These are phyloP conservation scores for Amanita muscaria DNA, from an alignment of 768 basidiomycete genomes.

Conservation along the genomic window DNA sequence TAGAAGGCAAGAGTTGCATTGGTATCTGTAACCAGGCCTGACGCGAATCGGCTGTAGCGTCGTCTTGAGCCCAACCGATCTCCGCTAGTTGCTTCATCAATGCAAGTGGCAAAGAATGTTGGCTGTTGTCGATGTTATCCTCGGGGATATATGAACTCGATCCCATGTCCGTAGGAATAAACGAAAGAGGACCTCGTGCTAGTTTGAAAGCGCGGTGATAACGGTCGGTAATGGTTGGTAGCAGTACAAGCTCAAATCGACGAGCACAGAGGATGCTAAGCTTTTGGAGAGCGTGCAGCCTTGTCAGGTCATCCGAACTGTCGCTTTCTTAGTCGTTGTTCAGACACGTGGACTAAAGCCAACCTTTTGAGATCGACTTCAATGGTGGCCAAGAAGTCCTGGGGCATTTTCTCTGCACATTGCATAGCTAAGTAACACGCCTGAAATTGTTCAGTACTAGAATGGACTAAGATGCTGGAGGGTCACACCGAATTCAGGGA, in stretches of 20 bases:
- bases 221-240: constrained; percentile 52
- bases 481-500: constrained; percentile 38
- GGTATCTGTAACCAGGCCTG: constrained; percentile 55
- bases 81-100: constrained; percentile 57
- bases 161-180: constrained; percentile 70
- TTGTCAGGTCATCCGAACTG: constrained; percentile 41
- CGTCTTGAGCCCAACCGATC: constrained; percentile 67
- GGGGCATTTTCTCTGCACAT: constrained; percentile 53
- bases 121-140: constrained; percentile 41
- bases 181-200: constrained; percentile 62
- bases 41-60: constrained; percentile 43
- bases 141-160: constrained; percentile 47
- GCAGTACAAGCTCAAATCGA: constrained; percentile 62
- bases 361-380: constrained; percentile 52
- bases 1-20: constrained; percentile 52
- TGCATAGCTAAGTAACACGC: constrained; percentile 65
- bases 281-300: constrained; percentile 44
- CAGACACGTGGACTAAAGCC: constrained; percentile 2
- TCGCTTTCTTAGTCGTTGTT: neutral
- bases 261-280: constrained; percentile 52
- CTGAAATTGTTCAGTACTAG: constrained; percentile 19
- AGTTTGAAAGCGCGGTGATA: constrained; percentile 61
- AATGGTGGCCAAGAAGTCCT: constrained; percentile 40
- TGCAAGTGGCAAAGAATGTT: constrained; percentile 53
- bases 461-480: neutral